These are phyloP conservation scores for Aurifilum marmelostoma DNA, from an alignment of 2,329 filamentous ascomycete genomes.

Conservation along the genomic window DNA sequence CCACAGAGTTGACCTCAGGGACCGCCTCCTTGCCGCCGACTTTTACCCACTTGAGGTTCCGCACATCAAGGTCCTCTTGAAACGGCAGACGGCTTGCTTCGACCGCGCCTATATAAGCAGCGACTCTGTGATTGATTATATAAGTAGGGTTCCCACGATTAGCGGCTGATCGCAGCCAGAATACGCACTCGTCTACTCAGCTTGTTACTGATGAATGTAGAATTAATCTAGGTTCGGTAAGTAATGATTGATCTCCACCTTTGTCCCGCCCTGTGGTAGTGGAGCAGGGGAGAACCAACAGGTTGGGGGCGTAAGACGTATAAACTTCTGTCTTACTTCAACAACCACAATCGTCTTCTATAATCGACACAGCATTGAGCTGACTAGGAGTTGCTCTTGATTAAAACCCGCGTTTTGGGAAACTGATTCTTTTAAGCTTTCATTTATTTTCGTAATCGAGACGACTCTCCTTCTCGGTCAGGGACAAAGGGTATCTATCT, in stretches of 20 bases:
- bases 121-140: too few relatives aligned
- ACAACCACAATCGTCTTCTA: not conserved
- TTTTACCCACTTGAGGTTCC: not conserved
- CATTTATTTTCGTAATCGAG: not conserved
- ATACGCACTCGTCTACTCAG: too few relatives aligned
- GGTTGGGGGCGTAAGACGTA: not conserved
- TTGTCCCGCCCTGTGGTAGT: too few relatives aligned
- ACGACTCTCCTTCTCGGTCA: not conserved
- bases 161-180: too few relatives aligned
- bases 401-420: not conserved
- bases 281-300: not conserved
- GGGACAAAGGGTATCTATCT: conserved; percentile 4
- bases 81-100: not conserved
- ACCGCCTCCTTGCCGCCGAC: not conserved
- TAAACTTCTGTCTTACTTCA: not conserved
- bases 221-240: too few relatives aligned
- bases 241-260: too few relatives aligned
- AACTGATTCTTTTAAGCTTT: not conserved
- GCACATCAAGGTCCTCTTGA: not conserved
- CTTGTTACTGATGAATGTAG: too few relatives aligned
- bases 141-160: too few relatives aligned
- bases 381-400: too few relatives aligned
- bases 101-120: too few relatives aligned
- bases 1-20: not conserved
- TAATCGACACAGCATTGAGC: too few relatives aligned